phyloP scores from a whole-genome alignment of 148 eudicot species.

The Fagopyrum homotropicum region DNA sequence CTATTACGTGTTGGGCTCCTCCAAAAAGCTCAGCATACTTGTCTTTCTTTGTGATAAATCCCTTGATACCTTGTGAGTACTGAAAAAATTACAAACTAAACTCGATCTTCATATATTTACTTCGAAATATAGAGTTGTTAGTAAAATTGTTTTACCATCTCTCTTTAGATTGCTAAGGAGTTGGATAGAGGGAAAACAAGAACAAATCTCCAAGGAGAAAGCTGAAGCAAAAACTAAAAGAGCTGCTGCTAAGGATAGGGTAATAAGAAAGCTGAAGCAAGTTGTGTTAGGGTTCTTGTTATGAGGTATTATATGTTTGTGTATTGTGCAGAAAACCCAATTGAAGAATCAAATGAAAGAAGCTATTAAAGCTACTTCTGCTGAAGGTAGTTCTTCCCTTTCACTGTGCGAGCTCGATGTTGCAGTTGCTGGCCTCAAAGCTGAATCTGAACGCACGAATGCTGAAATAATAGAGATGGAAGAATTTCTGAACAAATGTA shows the following conservation, averaged over 20 bases:
- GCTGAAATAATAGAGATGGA: slow-evolving; percentile 41
- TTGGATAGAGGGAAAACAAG: slow-evolving; percentile 59
- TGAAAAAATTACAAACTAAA: not conserved
- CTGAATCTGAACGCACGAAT: slow-evolving; percentile 48
- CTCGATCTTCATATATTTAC: not conserved
- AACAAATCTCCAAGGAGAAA: slow-evolving; percentile 29
- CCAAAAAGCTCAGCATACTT: slow-evolving; percentile 60
- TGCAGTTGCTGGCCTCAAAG: slow-evolving; percentile 38
- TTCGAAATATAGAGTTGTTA: not conserved
- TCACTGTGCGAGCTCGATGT: slow-evolving; percentile 59
- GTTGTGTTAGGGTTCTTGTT: not conserved
- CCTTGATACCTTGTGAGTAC: slow-evolving; percentile 60
- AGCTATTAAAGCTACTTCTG: slow-evolving; percentile 38
- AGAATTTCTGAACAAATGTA: slow-evolving; percentile 44
- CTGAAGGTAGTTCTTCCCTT: slow-evolving; percentile 44
- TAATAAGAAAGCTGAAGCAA: slow-evolving; percentile 22
- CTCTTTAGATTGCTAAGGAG: slow-evolving; percentile 46
- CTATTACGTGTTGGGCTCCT: slow-evolving; percentile 50
- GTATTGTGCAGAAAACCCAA: slow-evolving; percentile 43
- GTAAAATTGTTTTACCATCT: not conserved
- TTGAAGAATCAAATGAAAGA: slow-evolving; percentile 52
- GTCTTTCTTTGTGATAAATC: slow-evolving; percentile 75
- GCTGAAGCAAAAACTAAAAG: slow-evolving; percentile 59
- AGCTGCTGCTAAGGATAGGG: slow-evolving; percentile 61
- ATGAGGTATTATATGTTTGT: not conserved